Conservation (phyloP, 257 asterid genomes). For the Lantana camara region DNA sequence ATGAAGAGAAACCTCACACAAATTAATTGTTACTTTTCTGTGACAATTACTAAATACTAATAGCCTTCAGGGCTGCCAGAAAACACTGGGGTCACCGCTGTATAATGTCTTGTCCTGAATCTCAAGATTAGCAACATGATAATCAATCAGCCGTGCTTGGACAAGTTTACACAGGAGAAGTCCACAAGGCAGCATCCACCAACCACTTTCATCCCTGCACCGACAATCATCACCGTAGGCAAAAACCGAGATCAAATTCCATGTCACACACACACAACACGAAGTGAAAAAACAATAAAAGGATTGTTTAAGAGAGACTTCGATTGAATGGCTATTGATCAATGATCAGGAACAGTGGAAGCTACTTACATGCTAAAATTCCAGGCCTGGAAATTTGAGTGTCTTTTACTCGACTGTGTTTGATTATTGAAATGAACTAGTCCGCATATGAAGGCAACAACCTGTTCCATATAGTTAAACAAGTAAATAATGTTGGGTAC, state of each 20-base stretch:
- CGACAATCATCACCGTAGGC: conserved; percentile 16
- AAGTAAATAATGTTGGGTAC: conserved; percentile 12
- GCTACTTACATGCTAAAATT: conserved; percentile 74
- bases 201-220: conserved; percentile 87
- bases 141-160: conserved; percentile 77
- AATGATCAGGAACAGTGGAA: background rate
- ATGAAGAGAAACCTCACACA: background rate
- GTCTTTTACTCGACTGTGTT: conserved; percentile 52
- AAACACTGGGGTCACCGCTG: conserved; percentile 67
- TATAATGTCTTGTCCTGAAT: conserved; percentile 84
- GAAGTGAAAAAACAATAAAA: background rate
- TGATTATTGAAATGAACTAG: conserved; percentile 67
- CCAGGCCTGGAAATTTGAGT: conserved; percentile 54
- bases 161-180: conserved; percentile 56
- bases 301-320: background rate
- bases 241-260: too few species aligned
- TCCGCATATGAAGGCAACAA: conserved; percentile 71
- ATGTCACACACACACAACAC: background rate
- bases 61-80: conserved; percentile 69
- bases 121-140: conserved; percentile 89
- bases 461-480: conserved; percentile 45
- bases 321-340: background rate
- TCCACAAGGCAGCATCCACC: conserved; percentile 91
- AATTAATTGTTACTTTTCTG: background rate
- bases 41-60: background rate